Base-by-base conservation (phyloP, 1,284 basidiomycete genomes). In the Bjerkandera adusta region DNA sequence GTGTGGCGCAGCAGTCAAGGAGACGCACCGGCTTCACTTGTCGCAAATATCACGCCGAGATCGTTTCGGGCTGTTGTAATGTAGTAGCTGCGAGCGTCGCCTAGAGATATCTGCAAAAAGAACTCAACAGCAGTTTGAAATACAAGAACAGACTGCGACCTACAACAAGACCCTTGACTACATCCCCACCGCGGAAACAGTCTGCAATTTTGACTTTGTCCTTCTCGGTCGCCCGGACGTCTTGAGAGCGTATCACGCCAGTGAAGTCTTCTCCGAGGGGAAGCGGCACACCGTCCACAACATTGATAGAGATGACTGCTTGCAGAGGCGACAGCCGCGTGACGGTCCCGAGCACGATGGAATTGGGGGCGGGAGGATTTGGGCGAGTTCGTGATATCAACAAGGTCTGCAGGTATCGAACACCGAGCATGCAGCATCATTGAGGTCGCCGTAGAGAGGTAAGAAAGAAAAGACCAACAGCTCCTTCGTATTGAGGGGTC, bases 101-200 rank as follows among this genome's bases (percentile, higher is more conserved):
- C 92, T 26, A 96, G 73, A 12, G 92, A 96, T 43, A 95, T 88
- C 92, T 96, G 58, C 3, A 29, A 10, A 42, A 21, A 24, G 15
- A 49, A 39, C 51, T 50, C 37, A 16, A 13, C 4, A 21, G 20
- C 3, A 11, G 44, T 12, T 27, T 11, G 22, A 35, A 16, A 18
- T 36, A 8, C 15, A 36, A 24, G 27, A 21, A 3, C 33, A 21
- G 8, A 32, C 24, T 12, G 10, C 8, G 13, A 79, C 89, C 67
- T 64, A 97, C 94, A 57, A 98, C 94, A 33, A 88, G 70, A 4
- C 94, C 95, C 55, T 90, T 84, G 22, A 99, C 90, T 44, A 98
- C 89, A 68, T 99, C 96, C 3, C 97, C 95, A 1, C 95, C 90
- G 33, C 97, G 79, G 69, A 98, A 99, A 62, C 93, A 97, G 57